Evolutionary conservation across 140 eudicot genomes (phyloP).

Genomic region (Senecio squalidus): DNA sequence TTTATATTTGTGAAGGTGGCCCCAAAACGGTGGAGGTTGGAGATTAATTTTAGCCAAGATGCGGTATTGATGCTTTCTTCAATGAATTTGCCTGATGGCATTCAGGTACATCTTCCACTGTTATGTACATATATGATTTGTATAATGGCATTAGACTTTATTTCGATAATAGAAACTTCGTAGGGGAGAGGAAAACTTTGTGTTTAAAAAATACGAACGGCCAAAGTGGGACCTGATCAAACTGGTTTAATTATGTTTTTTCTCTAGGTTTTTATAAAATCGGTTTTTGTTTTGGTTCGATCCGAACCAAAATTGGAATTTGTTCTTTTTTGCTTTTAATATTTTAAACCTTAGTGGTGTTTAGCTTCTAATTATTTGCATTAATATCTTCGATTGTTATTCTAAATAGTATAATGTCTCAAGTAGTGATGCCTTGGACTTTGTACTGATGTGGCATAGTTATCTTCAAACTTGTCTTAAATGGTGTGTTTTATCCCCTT

Average conservation of each 20-base stretch:
- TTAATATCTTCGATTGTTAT: too few species aligned
- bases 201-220: not conserved
- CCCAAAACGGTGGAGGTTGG: conserved; percentile 88
- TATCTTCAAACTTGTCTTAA: conserved; percentile 13
- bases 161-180: not conserved
- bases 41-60: conserved; percentile 85
- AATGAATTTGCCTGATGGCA: conserved; percentile 81
- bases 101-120: conserved; percentile 48
- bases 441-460: too few species aligned
- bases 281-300: not conserved
- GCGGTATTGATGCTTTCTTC: conserved; percentile 94
- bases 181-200: not conserved
- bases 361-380: too few species aligned
- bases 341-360: too few species aligned
- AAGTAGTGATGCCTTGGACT: too few species aligned
- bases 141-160: not conserved
- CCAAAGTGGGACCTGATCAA: not conserved
- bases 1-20: conserved; percentile 54
- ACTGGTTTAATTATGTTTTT: not conserved
- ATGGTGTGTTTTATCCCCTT: not conserved
- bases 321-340: too few species aligned
- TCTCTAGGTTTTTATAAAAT: not conserved
- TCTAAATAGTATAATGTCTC: too few species aligned
- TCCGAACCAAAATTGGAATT: not conserved
- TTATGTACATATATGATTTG: not conserved